phyloP scores from a whole-genome alignment of 2,329 filamentous ascomycete genomes.

The Aureobasidium zeae region DNA sequence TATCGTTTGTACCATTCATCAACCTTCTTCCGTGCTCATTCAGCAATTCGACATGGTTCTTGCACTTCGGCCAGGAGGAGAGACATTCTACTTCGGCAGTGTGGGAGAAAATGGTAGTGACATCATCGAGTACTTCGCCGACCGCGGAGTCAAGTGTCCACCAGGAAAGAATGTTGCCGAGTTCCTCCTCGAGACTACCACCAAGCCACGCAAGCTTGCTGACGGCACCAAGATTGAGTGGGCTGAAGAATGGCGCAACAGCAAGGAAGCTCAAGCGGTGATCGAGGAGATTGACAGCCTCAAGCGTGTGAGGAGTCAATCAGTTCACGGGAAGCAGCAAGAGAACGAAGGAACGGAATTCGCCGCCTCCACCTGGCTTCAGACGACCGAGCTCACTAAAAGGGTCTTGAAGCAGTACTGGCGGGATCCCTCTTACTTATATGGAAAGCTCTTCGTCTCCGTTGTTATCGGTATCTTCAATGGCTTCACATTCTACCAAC shows the following conservation, averaged over 20 bases:
- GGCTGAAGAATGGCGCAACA: conserved; percentile 66
- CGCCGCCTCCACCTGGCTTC: conserved; percentile 53
- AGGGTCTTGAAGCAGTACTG: conserved; percentile 65
- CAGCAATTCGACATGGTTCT: conserved; percentile 67
- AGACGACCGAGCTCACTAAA: conserved; percentile 58
- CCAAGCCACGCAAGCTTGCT: conserved; percentile 43
- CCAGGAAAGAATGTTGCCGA: conserved; percentile 57
- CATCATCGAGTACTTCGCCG: conserved; percentile 59
- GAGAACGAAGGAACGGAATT: conserved; percentile 34
- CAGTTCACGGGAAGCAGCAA: conserved; percentile 26
- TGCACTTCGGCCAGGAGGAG: conserved; percentile 57
- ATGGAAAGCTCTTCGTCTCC: conserved; percentile 64
- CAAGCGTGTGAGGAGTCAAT: conserved; percentile 46
- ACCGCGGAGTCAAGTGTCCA: conserved; percentile 57
- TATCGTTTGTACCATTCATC: conserved; percentile 66
- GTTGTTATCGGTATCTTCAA: conserved; percentile 69
- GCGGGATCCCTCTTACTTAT: conserved; percentile 67
- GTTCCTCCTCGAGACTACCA: conserved; percentile 57
- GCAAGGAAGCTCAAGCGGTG: conserved; percentile 50
- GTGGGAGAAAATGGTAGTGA: conserved; percentile 57
- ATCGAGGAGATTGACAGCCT: conserved; percentile 58
- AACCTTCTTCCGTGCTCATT: conserved; percentile 59
- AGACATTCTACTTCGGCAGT: conserved; percentile 65
- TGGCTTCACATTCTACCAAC: conserved; percentile 67
- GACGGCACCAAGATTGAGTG: conserved; percentile 56